Evolutionary conservation across 2,329 filamentous ascomycete species (phyloP), one percentile per base, ranked within the genome.

Genomic region (Epichloe uncinata): DNA sequence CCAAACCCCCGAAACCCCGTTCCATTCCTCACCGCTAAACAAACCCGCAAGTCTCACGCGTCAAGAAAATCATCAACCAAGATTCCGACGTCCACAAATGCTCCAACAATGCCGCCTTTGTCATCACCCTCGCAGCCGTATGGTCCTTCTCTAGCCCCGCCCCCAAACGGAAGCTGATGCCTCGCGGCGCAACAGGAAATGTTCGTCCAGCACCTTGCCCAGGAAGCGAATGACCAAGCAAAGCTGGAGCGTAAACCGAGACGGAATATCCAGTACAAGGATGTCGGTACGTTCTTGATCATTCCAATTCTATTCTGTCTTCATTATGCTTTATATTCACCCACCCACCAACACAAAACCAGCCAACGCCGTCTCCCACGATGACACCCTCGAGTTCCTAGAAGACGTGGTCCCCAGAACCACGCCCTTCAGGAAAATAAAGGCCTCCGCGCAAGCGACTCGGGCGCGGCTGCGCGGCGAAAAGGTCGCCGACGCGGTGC

Each of bases 361-460:
- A 89, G 88, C 90, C 57, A 86, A 81, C 60, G 91, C 93, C 30
- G 84, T 97, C 50, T 79, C 85, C 7, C 85, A 88, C 63, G 82
- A 89, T 54, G 93, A 97, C 66, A 94, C 94, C 64, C 83, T 98
- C 47, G 90, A 98, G 66, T 98, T 98, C 63, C 79, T 98, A 13
- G 77, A 85, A 54, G 93, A 98, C 66, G 80, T 95, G 26, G 85
- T 96, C 37, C 93, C 93, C 51, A 85, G 85, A 64, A 96, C 90
- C 1, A 79, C 83, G 5, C 82, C 87, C 15, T 94, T 82, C 71
- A 87, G 85, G 63, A 79, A 86, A 57, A 79, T 85, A 69, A 91
- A 89, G 70, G 81, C 81, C 42, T 60, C 79, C 55, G 73, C 77
- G 1, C 69, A 68, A 11, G 71, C 73, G 1, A 73, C 69, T 3